A percentile compares a stretch with the other conserved stretches of the same genome.
phyloP scores from a whole-genome alignment of 108 stramenopile genomes.

The Cyclostephanos invisitatus region DNA sequence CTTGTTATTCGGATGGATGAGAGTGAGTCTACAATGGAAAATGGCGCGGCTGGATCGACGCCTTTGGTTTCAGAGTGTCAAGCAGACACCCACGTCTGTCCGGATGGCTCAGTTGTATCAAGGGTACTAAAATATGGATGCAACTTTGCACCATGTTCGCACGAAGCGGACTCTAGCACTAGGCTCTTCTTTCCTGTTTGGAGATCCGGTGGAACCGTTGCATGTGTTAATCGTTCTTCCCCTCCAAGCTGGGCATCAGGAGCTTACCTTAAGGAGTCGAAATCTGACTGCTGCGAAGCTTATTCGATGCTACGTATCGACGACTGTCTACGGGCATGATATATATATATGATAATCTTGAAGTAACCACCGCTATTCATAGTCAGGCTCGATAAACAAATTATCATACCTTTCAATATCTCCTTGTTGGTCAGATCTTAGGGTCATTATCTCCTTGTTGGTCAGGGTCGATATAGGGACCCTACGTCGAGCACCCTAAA shows the following conservation, averaged over 20 bases:
- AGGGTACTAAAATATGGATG: constrained; percentile 9
- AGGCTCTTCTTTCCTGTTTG: constrained; percentile 38
- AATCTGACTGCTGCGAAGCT: constrained; percentile 37
- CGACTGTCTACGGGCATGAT: constrained; percentile 32
- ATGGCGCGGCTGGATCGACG: neutral
- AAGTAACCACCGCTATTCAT: no score
- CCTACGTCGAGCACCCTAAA: no score
- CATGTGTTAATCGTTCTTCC: constrained; percentile 14
- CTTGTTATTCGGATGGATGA: constrained; percentile 19
- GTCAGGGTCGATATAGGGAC: no score
- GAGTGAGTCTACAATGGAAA: neutral
- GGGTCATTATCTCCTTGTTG: no score
- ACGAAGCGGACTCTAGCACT: constrained; percentile 1
- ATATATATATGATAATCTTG: no score
- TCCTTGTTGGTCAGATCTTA: no score
- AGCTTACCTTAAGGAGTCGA: constrained; percentile 43
- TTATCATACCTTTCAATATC: no score
- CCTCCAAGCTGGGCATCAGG: constrained; percentile 48
- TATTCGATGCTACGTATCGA: constrained; percentile 31
- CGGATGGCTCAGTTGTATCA: constrained; percentile 26
- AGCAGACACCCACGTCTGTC: constrained; percentile 12
- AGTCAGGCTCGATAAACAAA: no score
- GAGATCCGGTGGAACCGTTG: constrained; percentile 22
- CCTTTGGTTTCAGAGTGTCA: constrained; percentile 1
- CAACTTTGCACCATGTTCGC: constrained; percentile 23